Base-by-base conservation (phyloP, 2,329 filamentous ascomycete species). In the Trichoderma oligosporum region DNA sequence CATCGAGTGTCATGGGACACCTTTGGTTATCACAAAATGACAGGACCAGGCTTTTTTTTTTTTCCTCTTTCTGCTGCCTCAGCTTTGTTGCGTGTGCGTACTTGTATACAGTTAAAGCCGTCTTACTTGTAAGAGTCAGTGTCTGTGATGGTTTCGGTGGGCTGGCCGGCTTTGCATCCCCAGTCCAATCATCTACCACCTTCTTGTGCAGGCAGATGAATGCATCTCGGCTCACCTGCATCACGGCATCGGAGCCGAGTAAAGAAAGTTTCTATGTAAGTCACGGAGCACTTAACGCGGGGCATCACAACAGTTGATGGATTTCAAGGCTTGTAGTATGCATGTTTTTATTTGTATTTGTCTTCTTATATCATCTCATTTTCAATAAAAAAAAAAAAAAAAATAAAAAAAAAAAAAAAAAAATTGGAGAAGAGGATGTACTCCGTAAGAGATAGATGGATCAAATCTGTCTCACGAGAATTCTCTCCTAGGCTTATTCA, bases 171-270 rank as follows among this genome's bases (percentile, higher is more conserved):
- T 27, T 22, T 25, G 51, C 11, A 16, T 45, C 31, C 24, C 51
- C 51, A 54, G 39, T 36, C 51, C 51, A 55, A 46, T 46, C 51
- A 55, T 20, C n/a, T 33, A 29, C 22, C 7, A 20, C 6, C 41
- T 41, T 36, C 51, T 22, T 38, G 27, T 54, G 41, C 39, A 54
- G 51, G 20, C 29, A 31, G 51, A 55, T 55, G 51, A 45, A 55
- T 46, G 51, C 41, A 55, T 46, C 51, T 55, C 51, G 51, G 51
- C 51, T 55, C 51, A 44, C 51, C 51, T 55, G 51, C 51, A 55
- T 29, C 41, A 46, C 51, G 51, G 51, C 31, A 55, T 16, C 51
- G 31, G 51, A 46, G 51, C 51, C 51, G 51, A 55, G 41, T 41
- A 8, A 24, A 36, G 18, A 27, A 9, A 31, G 33, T 38, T 14